Evolutionary conservation across 148 eudicot genomes (phyloP).

Genomic region (Cornus controversa): DNA sequence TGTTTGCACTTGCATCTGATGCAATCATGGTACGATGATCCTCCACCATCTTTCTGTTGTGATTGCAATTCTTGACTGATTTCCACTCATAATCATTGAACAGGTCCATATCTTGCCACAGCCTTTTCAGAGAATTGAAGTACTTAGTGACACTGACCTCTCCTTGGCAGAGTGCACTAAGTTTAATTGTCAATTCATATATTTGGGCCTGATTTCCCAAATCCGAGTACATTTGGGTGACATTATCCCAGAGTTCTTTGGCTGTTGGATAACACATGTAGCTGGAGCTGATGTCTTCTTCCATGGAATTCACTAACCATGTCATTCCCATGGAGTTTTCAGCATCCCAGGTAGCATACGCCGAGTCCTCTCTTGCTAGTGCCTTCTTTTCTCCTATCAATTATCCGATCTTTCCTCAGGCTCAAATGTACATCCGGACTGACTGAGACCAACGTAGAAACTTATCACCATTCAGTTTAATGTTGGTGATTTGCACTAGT

Average conservation of each 20-base stretch:
- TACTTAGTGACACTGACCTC: neutral
- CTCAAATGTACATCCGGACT: neutral
- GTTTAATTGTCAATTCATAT: neutral
- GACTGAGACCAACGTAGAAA: neutral
- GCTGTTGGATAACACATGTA: too few species aligned
- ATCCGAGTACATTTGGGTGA: too few species aligned
- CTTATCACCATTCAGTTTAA: neutral
- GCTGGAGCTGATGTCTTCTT: too few species aligned
- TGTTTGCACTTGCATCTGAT: too few species aligned
- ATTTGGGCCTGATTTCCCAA: constrained; percentile 8
- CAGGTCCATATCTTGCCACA: constrained; percentile 15
- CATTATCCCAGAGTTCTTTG: too few species aligned
- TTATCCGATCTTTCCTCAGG: too few species aligned
- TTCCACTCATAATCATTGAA: constrained; percentile 17
- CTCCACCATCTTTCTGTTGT: neutral
- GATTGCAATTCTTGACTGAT: neutral
- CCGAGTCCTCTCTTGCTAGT: too few species aligned
- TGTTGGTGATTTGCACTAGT: too few species aligned
- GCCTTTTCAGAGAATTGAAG: neutral
- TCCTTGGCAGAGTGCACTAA: neutral
- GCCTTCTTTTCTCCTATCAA: too few species aligned
- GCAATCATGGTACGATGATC: neutral
- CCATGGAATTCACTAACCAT: too few species aligned
- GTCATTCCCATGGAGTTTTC: too few species aligned
- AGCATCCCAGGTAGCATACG: too few species aligned